Evolutionary conservation across 768 basidiomycete species (phyloP), one percentile per base, ranked within the genome.

Genomic region (Lactarius trivialis): DNA sequence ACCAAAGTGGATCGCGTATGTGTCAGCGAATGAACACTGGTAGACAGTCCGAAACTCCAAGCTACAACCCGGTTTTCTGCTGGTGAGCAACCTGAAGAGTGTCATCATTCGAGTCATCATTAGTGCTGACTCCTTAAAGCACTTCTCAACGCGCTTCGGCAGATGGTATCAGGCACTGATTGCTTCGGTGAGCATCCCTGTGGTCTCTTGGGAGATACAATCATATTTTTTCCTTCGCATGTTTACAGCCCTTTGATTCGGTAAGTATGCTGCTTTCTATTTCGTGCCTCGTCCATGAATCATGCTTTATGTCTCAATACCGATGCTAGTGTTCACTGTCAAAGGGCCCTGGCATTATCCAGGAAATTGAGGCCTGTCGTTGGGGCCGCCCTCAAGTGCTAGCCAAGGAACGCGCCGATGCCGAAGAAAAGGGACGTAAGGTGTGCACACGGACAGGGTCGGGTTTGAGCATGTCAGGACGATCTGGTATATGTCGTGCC

Each of bases 401-500:
- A 68, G n/a, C n/a, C n/a, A n/a, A n/a, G n/a, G n/a, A n/a, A n/a
- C n/a, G n/a, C n/a, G n/a, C n/a, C n/a, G n/a, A n/a, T n/a, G n/a
- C n/a, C n/a, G n/a, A n/a, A n/a, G n/a, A n/a, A n/a, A n/a, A n/a
- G n/a, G n/a, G n/a, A n/a, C n/a, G n/a, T n/a, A n/a, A n/a, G 88
- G 89, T n/a, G 80, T 90, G 1, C 85, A 85, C 66, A 88, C 87
- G 17, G 71, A 82, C 68, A 84, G 80, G 49, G 85, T 92, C 68
- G 89, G 88, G 12, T 91, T 90, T 76, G 88, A 92, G 72, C 85
- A 91, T 69, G 81, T 85, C 62, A 90, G 89, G 88, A 89, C 91
- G 71, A 82, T 88, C 33, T 88, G 87, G 85, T 84, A 65, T 60
- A 73, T 58, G 6, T 21, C n/a, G 7, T 39, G 36, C 52, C 11